A percentile compares a stretch with the other conserved stretches of the same genome.
Evolutionary conservation across 2,329 filamentous ascomycete genomes (phyloP).

Genomic region (Aspergillus brunneoviolaceus): DNA sequence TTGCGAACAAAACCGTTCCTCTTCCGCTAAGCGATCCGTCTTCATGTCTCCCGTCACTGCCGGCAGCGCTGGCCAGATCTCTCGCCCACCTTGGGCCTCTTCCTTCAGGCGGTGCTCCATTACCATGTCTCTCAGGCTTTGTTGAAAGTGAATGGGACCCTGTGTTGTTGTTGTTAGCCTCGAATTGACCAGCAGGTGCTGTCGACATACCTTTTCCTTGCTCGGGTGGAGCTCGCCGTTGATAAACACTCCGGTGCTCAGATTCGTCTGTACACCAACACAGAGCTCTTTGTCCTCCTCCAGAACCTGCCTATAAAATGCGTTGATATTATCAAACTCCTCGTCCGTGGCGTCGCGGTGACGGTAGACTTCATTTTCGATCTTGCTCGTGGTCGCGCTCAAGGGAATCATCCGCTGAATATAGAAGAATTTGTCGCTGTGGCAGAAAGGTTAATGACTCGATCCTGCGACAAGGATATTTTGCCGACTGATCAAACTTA

Average conservation of each 20-base stretch:
- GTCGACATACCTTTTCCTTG: constrained; percentile 51
- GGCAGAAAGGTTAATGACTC: no score
- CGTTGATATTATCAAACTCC: constrained; percentile 57
- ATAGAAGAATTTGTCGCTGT: constrained; percentile 57
- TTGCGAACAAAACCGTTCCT: constrained; percentile 4
- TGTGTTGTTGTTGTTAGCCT: constrained; percentile 1
- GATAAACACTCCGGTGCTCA: constrained; percentile 60
- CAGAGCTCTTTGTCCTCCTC: constrained; percentile 64
- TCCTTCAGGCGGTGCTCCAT: constrained; percentile 46
- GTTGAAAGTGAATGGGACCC: constrained; percentile 55
- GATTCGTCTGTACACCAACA: constrained; percentile 57
- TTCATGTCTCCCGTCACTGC: background rate
- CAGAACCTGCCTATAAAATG: constrained; percentile 63
- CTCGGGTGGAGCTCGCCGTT: constrained; percentile 63
- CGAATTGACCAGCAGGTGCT: rapidly evolving
- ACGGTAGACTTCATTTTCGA: constrained; percentile 63
- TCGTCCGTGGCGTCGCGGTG: constrained; percentile 59
- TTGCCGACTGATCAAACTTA: constrained; percentile 18
- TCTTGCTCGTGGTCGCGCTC: constrained; percentile 51
- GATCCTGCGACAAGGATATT: constrained; percentile 11
- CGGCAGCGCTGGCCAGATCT: constrained; percentile 53
- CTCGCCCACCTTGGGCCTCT: constrained; percentile 41
- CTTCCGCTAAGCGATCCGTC: background rate
- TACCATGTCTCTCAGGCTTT: constrained; percentile 48
- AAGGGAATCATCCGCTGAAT: constrained; percentile 62